Evolutionary conservation across 371 early-diverging fungal genomes (phyloP).

Genomic region (Basidiobolus meristosporus): DNA sequence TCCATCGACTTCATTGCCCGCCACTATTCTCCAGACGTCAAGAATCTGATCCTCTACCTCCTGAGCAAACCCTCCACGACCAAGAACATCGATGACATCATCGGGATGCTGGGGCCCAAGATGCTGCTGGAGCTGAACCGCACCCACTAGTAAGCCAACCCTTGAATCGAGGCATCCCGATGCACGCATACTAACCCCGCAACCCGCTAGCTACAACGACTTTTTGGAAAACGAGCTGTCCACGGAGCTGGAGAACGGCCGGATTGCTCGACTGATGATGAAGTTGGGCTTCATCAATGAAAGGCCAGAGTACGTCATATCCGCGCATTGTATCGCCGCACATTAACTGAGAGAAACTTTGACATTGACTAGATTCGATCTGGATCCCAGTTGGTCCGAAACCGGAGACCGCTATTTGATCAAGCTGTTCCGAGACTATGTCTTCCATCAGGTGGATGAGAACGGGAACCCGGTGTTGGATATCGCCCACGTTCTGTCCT

Average conservation of each 20-base stretch:
- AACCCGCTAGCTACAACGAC: constrained; percentile 56
- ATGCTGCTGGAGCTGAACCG: constrained; percentile 54
- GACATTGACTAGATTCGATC: constrained; percentile 33
- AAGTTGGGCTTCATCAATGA: constrained; percentile 90
- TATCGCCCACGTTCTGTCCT: constrained; percentile 80
- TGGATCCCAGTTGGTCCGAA: constrained; percentile 88
- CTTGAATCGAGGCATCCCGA: too few species aligned
- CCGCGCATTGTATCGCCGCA: neutral
- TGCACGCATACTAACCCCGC: too few species aligned
- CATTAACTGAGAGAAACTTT: too few species aligned
- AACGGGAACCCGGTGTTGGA: constrained; percentile 69
- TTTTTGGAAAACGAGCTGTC: constrained; percentile 52
- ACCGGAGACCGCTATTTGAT: constrained; percentile 90
- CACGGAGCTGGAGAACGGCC: constrained; percentile 75
- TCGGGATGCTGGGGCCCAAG: constrained; percentile 62
- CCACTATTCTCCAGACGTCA: constrained; percentile 56
- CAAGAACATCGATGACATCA: constrained; percentile 67
- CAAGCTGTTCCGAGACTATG: constrained; percentile 87
- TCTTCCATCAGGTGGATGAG: constrained; percentile 90
- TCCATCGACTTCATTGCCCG: constrained; percentile 55
- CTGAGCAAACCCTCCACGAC: constrained; percentile 50
- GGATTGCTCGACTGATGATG: constrained; percentile 58
- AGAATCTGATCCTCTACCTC: constrained; percentile 60
- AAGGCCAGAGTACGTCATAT: constrained; percentile 57
- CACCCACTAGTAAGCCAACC: constrained; percentile 37